Base-by-base conservation (phyloP, 129 eudicot species). In the Gnaphalium uliginosum region DNA sequence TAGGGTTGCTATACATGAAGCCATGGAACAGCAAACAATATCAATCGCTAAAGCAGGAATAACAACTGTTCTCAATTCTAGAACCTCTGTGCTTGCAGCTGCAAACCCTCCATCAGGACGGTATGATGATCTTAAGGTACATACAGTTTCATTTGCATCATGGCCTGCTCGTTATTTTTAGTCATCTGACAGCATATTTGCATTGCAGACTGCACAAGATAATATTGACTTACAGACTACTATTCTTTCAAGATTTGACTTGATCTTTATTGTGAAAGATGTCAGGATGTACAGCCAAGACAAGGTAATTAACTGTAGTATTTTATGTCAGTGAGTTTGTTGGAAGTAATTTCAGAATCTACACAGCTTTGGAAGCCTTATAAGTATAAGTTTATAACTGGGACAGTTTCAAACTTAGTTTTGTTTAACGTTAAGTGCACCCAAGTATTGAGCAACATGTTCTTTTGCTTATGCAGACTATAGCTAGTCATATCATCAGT, bases 81-180 rank as follows among this genome's bases (percentile, higher is more conserved):
- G 99, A 75, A 95, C 99, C 46, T 89, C 99, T 26, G 99, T 95
- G 64, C 97, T 95, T 75, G 99, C 99, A 67, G 99, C 99, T 60
- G 99, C 99, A 78, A 95, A 95, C 75, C 99, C 99, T 86, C 99
- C 99, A 51, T 95, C 99, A 15, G 99, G 99, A 43, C 99, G 99
- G 68, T 95, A 95, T 83, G 99, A 95, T 83, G 99, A 95, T 79
- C 91, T 95, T 56, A 95, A 89, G 88, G 99, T 94, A 64, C 69
- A 66, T 73, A 24, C 8, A 69, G 2, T 59, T 54, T 22, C 62
- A 22, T 56, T 21, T 56, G 23, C 26, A 56, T 8, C 1, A 19
- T 56, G 4, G 4, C 5, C 26, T 22, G 25, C 61, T n/a, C 5
- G 26, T 56, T 19, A 17, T 51, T 18, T 59, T 14, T 4, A 27